Base-by-base conservation (phyloP, 768 basidiomycete genomes). In the Phlebiopsis gigantea region DNA sequence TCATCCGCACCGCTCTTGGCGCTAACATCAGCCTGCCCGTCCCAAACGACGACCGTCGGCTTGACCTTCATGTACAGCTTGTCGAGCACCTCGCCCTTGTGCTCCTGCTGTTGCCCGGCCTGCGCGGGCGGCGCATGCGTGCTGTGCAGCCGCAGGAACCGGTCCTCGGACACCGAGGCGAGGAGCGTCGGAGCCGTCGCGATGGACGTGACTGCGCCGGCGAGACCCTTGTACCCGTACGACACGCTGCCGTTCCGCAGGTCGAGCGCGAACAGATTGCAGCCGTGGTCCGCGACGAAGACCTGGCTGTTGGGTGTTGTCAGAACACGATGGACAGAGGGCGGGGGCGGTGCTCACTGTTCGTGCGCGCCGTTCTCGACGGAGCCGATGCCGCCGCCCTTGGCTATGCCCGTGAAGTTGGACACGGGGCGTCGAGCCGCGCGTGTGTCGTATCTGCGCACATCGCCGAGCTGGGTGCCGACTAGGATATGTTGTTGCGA, bases 371-470 rank as follows among this genome's bases (percentile, higher is more conserved):
- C 88, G 43, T 75, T 76, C 62, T 84, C 79, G 2, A 92, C 65
- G 17, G 74, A 62, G 54, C 75, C 79, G 12, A 93, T 71, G 8
- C 87, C 89, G 25, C 83, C 84, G 2, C 73, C 73, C 65, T 84
- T 85, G 8, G 74, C 78, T 14, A 88, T 65, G 12, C 73, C 73
- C 46, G 77, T 78, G 79, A 88, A 92, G 59, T 87, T 78, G 22
- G 79, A 73, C n/a, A 85, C 77, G 17, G 91, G 91, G 42, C 81
- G 76, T 17, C 81, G 80, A 22, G 80, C 82, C 7, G 82, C 76
- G 51, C 89, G 82, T 1, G 83, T 86, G 63, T 94, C 92, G 63
- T 94, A 94, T 42, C 81, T 77, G 45, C 87, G 82, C 5, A 93
- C 72, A 62, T 88, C 79, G 19, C 92, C 92, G 43, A 84, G 71